Evolutionary conservation across 208 protist genomes (phyloP).

Genomic region (Crithidia sp.): DNA sequence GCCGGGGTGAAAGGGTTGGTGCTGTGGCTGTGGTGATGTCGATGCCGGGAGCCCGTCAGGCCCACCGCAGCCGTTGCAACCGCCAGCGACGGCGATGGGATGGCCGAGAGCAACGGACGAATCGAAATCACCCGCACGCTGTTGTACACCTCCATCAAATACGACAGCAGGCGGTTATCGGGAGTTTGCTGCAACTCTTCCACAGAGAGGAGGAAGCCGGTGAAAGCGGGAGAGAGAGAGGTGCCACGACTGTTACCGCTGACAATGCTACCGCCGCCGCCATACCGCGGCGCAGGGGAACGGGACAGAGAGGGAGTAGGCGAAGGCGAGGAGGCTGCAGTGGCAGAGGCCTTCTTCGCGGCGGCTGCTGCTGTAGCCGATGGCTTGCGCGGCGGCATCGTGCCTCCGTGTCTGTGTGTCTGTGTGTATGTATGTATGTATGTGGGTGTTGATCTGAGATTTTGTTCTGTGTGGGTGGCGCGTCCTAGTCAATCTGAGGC

Average conservation of each 20-base stretch:
- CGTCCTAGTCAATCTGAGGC: too few relatives aligned
- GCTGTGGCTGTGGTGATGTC: background rate
- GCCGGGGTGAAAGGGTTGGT: conserved; percentile 23
- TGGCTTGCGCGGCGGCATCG: background rate
- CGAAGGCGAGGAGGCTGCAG: background rate
- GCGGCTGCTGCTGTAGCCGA: too few relatives aligned
- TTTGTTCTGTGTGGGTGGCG: too few relatives aligned
- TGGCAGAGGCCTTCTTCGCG: background rate
- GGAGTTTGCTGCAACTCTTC: conserved; percentile 30
- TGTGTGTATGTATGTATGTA: conserved; percentile 19
- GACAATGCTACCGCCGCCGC: background rate
- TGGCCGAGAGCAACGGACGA: background rate
- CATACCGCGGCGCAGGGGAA: background rate
- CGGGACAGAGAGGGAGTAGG: background rate
- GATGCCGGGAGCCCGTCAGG: background rate
- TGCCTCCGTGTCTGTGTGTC: conserved; percentile 9
- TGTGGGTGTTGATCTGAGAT: background rate
- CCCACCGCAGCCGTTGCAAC: conserved; percentile 7
- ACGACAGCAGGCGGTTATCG: conserved; percentile 32
- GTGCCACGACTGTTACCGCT: background rate
- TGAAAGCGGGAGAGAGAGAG: background rate
- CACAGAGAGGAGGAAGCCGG: conserved; percentile 3
- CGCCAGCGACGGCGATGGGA: background rate
- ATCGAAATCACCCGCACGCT: conserved; percentile 11
- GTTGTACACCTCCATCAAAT: conserved; percentile 22